phyloP scores from a whole-genome alignment of 2,329 filamentous ascomycete species.

The Alternaria gansuensis region DNA sequence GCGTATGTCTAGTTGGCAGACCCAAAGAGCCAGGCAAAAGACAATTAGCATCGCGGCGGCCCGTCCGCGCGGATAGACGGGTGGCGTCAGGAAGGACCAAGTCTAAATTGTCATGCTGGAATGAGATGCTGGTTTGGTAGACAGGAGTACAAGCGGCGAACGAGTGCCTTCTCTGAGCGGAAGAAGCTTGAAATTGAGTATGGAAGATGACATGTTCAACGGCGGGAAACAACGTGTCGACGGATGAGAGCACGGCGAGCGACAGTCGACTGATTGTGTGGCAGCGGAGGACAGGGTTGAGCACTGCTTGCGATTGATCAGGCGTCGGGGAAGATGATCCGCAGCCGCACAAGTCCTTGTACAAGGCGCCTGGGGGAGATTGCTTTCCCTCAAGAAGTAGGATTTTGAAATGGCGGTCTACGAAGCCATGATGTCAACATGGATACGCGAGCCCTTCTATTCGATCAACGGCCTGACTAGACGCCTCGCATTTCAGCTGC shows the following conservation, averaged over 20 bases:
- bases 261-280: slow-evolving; percentile 27
- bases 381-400: slow-evolving; percentile 24
- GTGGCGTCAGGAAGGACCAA: slow-evolving; percentile 37
- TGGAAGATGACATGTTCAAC: slow-evolving; percentile 16
- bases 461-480: slow-evolving; percentile 2
- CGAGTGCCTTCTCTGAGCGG: slow-evolving; percentile 26
- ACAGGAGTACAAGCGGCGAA: slow-evolving; percentile 32
- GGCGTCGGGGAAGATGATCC: slow-evolving; percentile 29
- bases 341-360: slow-evolving; percentile 23
- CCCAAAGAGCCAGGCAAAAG: slow-evolving; percentile 30
- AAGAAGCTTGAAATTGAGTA: slow-evolving; percentile 18
- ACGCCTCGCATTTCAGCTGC: background rate
- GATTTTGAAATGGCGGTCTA: slow-evolving; percentile 44
- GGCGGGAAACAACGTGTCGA: slow-evolving; percentile 43
- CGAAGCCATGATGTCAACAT: slow-evolving; percentile 23
- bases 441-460: slow-evolving; percentile 13
- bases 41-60: slow-evolving; percentile 48
- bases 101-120: slow-evolving; percentile 36
- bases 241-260: slow-evolving; percentile 26
- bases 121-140: slow-evolving; percentile 36
- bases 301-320: slow-evolving; percentile 12
- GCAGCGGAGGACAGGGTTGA: slow-evolving; percentile 30
- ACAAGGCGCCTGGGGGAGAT: slow-evolving; percentile 22
- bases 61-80: slow-evolving; percentile 50
- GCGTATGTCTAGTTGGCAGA: slow-evolving; percentile 39